Base-by-base conservation (phyloP, 2,329 filamentous ascomycete species). In the Sordariomycetes sp. region DNA sequence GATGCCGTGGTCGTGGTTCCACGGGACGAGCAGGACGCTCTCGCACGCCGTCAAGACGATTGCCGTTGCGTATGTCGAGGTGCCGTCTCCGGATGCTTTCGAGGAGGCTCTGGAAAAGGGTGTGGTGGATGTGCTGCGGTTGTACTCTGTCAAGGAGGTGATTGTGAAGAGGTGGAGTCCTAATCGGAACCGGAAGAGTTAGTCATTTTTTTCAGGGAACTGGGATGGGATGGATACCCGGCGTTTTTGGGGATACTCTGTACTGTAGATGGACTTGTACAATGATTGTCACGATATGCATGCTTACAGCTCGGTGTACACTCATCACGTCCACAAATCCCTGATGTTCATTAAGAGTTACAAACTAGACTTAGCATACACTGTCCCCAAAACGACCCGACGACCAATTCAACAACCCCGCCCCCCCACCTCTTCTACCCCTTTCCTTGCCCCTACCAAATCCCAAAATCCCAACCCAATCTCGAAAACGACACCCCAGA, bases 1-100 rank as follows among this genome's bases (percentile, higher is more conserved):
- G 52, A 76, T 74, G 64, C 77, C 80, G 15, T 95, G 89, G 89
- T 82, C 85, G 65, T 91, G 87, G 87, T 74, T 97, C 55, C 92
- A 96, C 71, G 87, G 89, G 52, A 80, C 95, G 52, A 95, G 96
- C 62, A 82, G 94, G 10, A 91, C 97, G 17, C 83, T 97, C 64
- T 85, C 86, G 1, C 89, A 95, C 64, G 94, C 95, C 5, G 82
- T 86, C 67, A 99, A 99, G 77, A 96, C 85, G 54, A 69, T 99
- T 62, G 84, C 97, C 42, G 69, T 99, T 35, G 86, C 88, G 48
- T 99, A 96, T 66, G 91, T 99, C 13, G 91, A 97, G 62, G 78
- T 99, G 5, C 94, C 94, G 2, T 78, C 86, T 3, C 87, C 89
- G 1, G 65, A 75, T 17, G 71, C 73, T 53, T 71, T 74, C 32